Percentiles rank a stretch among this genome's conserved stretches.
Conservation (phyloP, 2,329 filamentous ascomycete genomes). For the Fusarium scirpi region DNA sequence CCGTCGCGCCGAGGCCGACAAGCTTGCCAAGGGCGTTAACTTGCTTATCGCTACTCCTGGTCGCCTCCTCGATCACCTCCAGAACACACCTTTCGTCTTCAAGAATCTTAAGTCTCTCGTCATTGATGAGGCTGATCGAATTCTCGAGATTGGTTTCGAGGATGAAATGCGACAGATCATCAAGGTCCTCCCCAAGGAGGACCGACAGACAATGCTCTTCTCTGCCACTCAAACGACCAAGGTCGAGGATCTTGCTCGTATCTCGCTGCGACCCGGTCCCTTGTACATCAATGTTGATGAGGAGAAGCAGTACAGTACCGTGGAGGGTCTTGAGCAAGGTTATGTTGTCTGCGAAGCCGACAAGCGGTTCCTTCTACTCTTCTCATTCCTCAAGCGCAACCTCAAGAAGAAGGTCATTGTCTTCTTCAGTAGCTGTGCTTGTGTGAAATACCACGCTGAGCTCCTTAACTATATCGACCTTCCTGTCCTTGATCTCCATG, state of each 20-base stretch:
- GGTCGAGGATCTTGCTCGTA: constrained; percentile 94
- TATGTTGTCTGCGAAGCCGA: constrained; percentile 95
- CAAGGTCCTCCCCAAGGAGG: constrained; percentile 88
- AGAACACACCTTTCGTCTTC: constrained; percentile 91
- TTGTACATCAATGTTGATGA: constrained; percentile 98
- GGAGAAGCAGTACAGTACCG: constrained; percentile 88
- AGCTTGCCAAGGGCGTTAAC: constrained; percentile 94
- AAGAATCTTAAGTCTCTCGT: constrained; percentile 93
- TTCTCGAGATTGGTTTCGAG: constrained; percentile 97
- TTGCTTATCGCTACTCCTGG: constrained; percentile 94
- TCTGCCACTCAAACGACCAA: constrained; percentile 98
- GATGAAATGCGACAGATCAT: constrained; percentile 98
- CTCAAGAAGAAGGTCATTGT: constrained; percentile 98
- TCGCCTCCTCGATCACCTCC: constrained; percentile 90
- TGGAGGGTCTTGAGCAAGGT: constrained; percentile 93
- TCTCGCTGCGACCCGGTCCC: constrained; percentile 90
- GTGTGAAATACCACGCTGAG: constrained; percentile 95
- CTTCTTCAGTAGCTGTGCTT: constrained; percentile 93
- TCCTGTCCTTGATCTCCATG: constrained; percentile 86
- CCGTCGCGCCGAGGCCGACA: constrained; percentile 88
- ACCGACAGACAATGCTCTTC: constrained; percentile 97
- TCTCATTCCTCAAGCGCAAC: constrained; percentile 91
- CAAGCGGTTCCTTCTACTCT: constrained; percentile 92
- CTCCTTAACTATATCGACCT: constrained; percentile 98
- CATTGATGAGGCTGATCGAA: constrained; percentile 97